A percentile compares a stretch with the other conserved stretches of the same genome.
phyloP scores from a whole-genome alignment of 495 filamentous ascomycete species.

The Penicillium malachiteum region DNA sequence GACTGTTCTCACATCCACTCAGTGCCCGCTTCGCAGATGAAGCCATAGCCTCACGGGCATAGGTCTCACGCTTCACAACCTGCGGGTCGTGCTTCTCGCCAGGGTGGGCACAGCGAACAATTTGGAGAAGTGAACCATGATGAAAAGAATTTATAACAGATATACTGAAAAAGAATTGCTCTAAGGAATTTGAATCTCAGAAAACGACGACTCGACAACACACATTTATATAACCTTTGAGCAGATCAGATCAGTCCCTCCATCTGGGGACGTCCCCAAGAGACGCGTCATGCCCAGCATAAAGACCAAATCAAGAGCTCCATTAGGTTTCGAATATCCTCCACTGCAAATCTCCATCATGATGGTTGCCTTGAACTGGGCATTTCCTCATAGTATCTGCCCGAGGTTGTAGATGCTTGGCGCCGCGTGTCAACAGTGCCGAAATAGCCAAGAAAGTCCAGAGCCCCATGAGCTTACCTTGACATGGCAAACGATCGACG shows the following conservation, averaged over 20 bases:
- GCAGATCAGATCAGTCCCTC: not conserved
- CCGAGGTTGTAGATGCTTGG: slow-evolving; percentile 8
- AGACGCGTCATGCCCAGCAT: not conserved
- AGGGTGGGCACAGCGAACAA: slow-evolving; percentile 34
- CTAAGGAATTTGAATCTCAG: not conserved
- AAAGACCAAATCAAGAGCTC: not conserved
- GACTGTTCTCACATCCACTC: slow-evolving; percentile 24
- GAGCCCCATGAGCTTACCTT: slow-evolving; percentile 23
- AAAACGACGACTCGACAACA: not conserved
- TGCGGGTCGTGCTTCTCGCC: slow-evolving; percentile 39
- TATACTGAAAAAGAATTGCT: not conserved
- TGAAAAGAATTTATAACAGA: not conserved
- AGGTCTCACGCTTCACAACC: slow-evolving; percentile 32
- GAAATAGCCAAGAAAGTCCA: not conserved
- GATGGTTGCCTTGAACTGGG: not conserved
- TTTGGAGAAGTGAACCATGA: slow-evolving; percentile 27
- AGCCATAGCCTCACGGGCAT: slow-evolving; percentile 29
- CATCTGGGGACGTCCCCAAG: not conserved
- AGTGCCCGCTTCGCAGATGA: slow-evolving; percentile 27
- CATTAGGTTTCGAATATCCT: not conserved
- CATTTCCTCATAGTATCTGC: not conserved
- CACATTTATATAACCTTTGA: not conserved
- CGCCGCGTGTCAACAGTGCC: slow-evolving; percentile 14
- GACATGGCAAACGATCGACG: slow-evolving; percentile 13
- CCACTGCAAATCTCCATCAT: not conserved